These are phyloP conservation scores for Phytophthora europaea DNA, from an alignment of 352 stramenopile species.

Conservation along the genomic window DNA sequence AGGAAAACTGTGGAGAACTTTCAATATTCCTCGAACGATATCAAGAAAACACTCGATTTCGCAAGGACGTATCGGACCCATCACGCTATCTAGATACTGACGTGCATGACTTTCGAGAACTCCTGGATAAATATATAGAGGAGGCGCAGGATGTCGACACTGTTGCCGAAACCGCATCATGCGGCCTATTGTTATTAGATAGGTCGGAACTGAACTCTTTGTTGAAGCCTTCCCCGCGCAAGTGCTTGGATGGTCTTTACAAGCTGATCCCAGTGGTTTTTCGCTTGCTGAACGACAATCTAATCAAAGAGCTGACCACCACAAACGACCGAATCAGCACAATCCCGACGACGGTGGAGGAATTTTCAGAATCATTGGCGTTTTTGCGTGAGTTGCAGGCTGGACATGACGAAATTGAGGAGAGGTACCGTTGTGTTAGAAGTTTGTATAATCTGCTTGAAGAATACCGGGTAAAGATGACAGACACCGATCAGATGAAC, in stretches of 20 bases:
- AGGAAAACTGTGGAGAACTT: slow-evolving; percentile 70
- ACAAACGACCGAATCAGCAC: slow-evolving; percentile 77
- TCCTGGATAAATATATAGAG: slow-evolving; percentile 72
- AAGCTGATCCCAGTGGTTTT: slow-evolving; percentile 68
- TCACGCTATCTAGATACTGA: slow-evolving; percentile 37
- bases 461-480: slow-evolving; percentile 76
- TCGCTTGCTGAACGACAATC: slow-evolving; percentile 61
- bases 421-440: slow-evolving; percentile 63
- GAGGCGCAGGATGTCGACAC: slow-evolving; percentile 66
- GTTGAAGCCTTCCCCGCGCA: slow-evolving; percentile 73
- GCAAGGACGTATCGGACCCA: slow-evolving; percentile 46
- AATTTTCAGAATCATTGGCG: slow-evolving; percentile 69
- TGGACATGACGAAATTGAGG: slow-evolving; percentile 57
- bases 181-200: slow-evolving; percentile 70
- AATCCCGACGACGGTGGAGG: slow-evolving; percentile 78
- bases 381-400: slow-evolving; percentile 68
- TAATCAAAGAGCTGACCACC: slow-evolving; percentile 64
- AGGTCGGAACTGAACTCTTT: slow-evolving; percentile 61
- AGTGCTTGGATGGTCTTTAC: slow-evolving; percentile 72
- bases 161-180: slow-evolving; percentile 54
- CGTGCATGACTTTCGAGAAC: slow-evolving; percentile 69
- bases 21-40: slow-evolving; percentile 81
- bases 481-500: slow-evolving; percentile 77
- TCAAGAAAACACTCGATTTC: slow-evolving; percentile 77
- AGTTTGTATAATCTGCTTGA: slow-evolving; percentile 74